These are phyloP conservation scores for Effrenium voratum DNA, from an alignment of 73 alveolate genomes.

Conservation along the genomic window DNA sequence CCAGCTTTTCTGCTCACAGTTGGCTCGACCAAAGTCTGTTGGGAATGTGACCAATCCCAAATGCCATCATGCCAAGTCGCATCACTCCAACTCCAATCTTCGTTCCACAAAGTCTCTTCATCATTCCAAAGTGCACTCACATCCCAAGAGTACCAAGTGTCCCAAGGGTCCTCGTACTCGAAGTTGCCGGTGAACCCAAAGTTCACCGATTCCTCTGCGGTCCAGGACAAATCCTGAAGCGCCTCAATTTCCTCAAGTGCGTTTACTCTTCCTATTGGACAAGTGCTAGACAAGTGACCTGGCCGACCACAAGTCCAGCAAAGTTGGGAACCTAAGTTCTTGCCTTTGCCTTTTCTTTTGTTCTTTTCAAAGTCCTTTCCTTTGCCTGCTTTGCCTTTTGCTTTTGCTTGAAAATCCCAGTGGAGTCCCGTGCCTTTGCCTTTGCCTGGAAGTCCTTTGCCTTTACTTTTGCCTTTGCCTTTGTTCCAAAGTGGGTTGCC, in stretches of 20 bases:
- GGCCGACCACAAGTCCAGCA: no score
- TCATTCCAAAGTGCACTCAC: not conserved
- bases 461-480: conserved; percentile 11
- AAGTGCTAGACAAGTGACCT: conserved; percentile 10
- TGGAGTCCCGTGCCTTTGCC: not conserved
- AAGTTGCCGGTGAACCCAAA: not conserved
- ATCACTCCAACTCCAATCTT: not conserved
- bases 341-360: not conserved
- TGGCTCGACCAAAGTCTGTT: not conserved
- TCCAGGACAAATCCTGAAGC: not conserved
- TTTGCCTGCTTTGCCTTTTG: not conserved
- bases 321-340: no score
- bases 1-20: not conserved
- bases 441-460: not conserved
- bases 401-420: not conserved
- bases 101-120: not conserved
- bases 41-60: not conserved
- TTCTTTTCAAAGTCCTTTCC: not conserved
- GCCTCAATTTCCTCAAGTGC: not conserved
- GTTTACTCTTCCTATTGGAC: not conserved
- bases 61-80: not conserved
- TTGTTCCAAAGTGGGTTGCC: no score
- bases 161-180: not conserved
- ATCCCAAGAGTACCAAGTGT: not conserved
- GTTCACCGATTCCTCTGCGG: not conserved